Conservation (phyloP, 2,329 filamentous ascomycete genomes). For the Hortaea sp. region DNA sequence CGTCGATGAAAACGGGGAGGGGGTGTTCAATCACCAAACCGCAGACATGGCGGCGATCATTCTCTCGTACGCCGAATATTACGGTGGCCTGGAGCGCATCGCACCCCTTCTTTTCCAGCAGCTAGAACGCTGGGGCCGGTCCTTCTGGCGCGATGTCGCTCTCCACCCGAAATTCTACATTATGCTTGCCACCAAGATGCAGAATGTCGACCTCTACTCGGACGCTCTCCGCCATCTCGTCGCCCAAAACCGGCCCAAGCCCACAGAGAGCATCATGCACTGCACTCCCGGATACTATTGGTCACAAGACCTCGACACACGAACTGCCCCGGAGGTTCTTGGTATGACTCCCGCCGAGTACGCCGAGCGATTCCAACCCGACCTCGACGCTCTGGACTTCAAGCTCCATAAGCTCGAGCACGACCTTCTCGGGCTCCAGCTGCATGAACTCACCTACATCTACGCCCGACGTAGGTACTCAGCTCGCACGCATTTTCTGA, state of each 20-base stretch:
- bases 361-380: too few relatives aligned
- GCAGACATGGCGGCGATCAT: not conserved
- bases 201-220: not conserved
- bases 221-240: not conserved
- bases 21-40: not conserved
- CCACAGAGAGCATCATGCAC: too few relatives aligned
- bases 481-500: too few relatives aligned
- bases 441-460: too few relatives aligned
- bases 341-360: too few relatives aligned
- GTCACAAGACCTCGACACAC: too few relatives aligned
- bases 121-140: not conserved
- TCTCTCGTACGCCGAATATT: not conserved
- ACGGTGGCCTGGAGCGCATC: not conserved
- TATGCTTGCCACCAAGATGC: not conserved
- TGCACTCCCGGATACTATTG: too few relatives aligned
- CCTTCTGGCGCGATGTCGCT: not conserved
- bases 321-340: too few relatives aligned
- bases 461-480: too few relatives aligned
- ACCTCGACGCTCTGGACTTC: too few relatives aligned
- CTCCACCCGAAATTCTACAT: not conserved
- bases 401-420: too few relatives aligned
- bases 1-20: not conserved
- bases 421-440: too few relatives aligned
- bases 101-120: not conserved
- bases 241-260: not conserved